Evolutionary conservation across 257 asterid genomes (phyloP).

Genomic region (Solanum stenotomum): DNA sequence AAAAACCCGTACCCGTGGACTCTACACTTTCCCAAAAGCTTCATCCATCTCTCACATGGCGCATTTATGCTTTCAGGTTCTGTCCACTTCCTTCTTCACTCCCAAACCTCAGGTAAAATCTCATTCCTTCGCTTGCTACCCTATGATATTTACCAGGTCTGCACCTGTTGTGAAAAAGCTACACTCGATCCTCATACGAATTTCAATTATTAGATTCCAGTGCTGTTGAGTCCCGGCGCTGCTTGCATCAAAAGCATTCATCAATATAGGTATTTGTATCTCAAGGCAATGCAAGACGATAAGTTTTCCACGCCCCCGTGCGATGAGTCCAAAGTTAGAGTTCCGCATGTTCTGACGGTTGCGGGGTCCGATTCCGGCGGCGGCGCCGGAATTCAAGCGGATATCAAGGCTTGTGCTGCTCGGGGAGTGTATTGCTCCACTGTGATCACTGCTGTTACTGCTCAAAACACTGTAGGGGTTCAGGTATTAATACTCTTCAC

Average conservation of each 20-base stretch:
- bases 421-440: slow-evolving; percentile 89
- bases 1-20: not conserved
- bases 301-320: not conserved
- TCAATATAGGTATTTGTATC: slow-evolving; percentile 12
- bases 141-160: not conserved
- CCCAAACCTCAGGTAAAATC: slow-evolving; percentile 8
- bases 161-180: not conserved
- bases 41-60: not conserved
- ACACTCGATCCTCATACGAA: not conserved
- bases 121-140: not conserved
- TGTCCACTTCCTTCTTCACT: not conserved
- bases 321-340: slow-evolving; percentile 18
- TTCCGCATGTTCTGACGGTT: slow-evolving; percentile 84
- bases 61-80: not conserved
- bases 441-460: slow-evolving; percentile 86
- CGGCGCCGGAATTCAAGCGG: slow-evolving; percentile 98
- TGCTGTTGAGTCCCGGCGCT: not conserved
- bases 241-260: not conserved
- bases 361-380: slow-evolving; percentile 96
- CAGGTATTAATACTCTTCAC: slow-evolving; percentile 34
- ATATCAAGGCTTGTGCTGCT: slow-evolving; percentile 81
- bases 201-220: not conserved
- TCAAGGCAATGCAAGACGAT: slow-evolving; percentile 31
- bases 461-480: slow-evolving; percentile 89
- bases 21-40: not conserved